Evolutionary conservation across 805 yeast species (phyloP).

Genomic region (Teunomyces kruisii): DNA sequence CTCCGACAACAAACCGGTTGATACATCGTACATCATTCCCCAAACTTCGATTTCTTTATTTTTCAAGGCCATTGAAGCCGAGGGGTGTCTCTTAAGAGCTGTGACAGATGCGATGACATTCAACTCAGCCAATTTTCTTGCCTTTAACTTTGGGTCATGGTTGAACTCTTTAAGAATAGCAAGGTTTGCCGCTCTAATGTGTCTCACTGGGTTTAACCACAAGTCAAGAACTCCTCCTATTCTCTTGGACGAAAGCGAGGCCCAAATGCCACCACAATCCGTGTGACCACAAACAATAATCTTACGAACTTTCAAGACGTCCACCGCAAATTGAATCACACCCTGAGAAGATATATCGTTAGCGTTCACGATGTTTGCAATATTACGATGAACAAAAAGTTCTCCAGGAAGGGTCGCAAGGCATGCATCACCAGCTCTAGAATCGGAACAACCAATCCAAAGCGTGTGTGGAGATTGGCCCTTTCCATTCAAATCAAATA

Average conservation of each 20-base stretch:
- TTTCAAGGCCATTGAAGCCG: slow-evolving; percentile 64
- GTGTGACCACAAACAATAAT: slow-evolving; percentile 91
- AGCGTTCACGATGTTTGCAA: slow-evolving; percentile 74
- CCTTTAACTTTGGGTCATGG: slow-evolving; percentile 50
- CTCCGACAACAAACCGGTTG: slow-evolving; percentile 59
- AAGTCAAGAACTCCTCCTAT: slow-evolving; percentile 70
- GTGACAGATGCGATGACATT: slow-evolving; percentile 74
- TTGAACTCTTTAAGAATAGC: slow-evolving; percentile 47
- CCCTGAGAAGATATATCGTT: slow-evolving; percentile 74
- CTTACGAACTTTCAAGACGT: slow-evolving; percentile 75
- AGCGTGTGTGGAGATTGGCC: slow-evolving; percentile 93
- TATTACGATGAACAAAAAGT: slow-evolving; percentile 82
- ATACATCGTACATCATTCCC: slow-evolving; percentile 84
- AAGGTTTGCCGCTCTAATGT: slow-evolving; percentile 62
- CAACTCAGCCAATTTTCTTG: slow-evolving; percentile 67
- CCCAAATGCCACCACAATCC: slow-evolving; percentile 92
- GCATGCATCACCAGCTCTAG: slow-evolving; percentile 80
- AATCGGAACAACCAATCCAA: slow-evolving; percentile 94
- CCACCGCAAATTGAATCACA: slow-evolving; percentile 84
- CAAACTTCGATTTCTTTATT: slow-evolving; percentile 69
- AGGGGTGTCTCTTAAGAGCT: slow-evolving; percentile 62
- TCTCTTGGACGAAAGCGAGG: slow-evolving; percentile 63
- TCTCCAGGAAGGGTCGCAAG: slow-evolving; percentile 86
- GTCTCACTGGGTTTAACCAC: slow-evolving; percentile 70
- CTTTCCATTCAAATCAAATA: slow-evolving; percentile 63